Base-by-base conservation (phyloP, 371 early-diverging fungal genomes). In the Amoeboaphelidium protococcarum region DNA sequence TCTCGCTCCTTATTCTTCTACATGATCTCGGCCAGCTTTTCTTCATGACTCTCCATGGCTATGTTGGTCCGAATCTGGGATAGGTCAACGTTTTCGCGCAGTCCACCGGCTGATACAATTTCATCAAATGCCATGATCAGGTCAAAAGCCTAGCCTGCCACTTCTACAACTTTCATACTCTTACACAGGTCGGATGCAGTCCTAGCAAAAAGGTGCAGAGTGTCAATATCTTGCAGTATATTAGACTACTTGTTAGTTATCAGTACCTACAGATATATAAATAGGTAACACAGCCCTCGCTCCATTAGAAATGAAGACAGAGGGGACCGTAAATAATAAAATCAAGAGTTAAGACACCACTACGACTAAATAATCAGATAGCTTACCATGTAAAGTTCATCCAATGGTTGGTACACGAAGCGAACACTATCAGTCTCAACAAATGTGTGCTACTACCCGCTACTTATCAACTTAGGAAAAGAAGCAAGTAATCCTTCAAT, bases 341-440 rank as follows among this genome's bases (percentile, higher is more conserved):
- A n/a, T n/a, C n/a, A n/a, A n/a, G n/a, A n/a, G n/a, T n/a, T n/a
- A n/a, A n/a, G n/a, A n/a, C n/a, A n/a, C n/a, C n/a, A n/a, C n/a
- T n/a, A n/a, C 40, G n/a, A 37, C 10, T 12, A n/a, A 12, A 37
- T 37, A 37, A 31, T 6, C 16, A 10, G 16, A 31, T 10, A 31
- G 16, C 10, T 31, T 31, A 31, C 37, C 37, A 31, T 31, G 16
- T 31, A 31, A 6, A 31, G 16, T 10, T 31, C 37, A 10, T 31
- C 37, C 16, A 31, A 16, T 16, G 37, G 37, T 58, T 66, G 68
- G 64, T 90, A 95, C 43, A 92, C 87, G 56, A 85, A 95, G 47
- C 96, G 82, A 19, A 95, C 84, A 45, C 81, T 67, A 37, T 92
- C 96, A 0, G 90, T 92, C 55, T 95, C 92, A 27, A 91, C 78